Conservation (phyloP, 1,139 yeast species). For the Suhomyces guaymorum region DNA sequence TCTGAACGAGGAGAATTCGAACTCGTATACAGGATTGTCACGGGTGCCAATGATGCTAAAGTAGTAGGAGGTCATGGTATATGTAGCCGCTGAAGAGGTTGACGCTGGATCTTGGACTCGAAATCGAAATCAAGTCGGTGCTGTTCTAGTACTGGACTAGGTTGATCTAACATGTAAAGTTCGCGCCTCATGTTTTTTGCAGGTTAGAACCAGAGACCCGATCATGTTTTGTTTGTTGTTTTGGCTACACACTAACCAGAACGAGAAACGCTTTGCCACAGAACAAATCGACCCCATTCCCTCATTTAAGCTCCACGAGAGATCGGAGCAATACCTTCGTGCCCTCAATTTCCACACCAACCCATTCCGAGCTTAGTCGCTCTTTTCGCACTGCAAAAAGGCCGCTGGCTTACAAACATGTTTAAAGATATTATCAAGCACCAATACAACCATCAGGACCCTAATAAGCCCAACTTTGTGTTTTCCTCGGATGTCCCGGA, state of each 20-base stretch:
- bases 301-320: neutral
- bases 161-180: too few relatives aligned
- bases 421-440: conserved; percentile 6
- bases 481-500: conserved; percentile 40
- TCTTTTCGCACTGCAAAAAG: too few relatives aligned
- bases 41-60: conserved; percentile 85
- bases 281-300: neutral
- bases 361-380: too few relatives aligned
- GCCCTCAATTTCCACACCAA: neutral
- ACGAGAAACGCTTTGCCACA: neutral
- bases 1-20: conserved; percentile 79
- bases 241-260: conserved; percentile 3
- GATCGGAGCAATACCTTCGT: neutral
- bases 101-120: too few relatives aligned
- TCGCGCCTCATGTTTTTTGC: too few relatives aligned
- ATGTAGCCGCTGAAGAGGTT: neutral
- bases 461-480: conserved; percentile 41
- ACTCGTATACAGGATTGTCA: conserved; percentile 84
- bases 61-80: conserved; percentile 63
- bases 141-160: too few relatives aligned
- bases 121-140: too few relatives aligned
- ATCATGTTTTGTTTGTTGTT: conserved; percentile 12
- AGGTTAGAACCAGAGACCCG: conserved; percentile 8
- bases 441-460: conserved; percentile 22
- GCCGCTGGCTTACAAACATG: conserved; percentile 2